These are phyloP conservation scores for Ogataea zsoltii DNA, from an alignment of 805 yeast genomes.

Conservation along the genomic window DNA sequence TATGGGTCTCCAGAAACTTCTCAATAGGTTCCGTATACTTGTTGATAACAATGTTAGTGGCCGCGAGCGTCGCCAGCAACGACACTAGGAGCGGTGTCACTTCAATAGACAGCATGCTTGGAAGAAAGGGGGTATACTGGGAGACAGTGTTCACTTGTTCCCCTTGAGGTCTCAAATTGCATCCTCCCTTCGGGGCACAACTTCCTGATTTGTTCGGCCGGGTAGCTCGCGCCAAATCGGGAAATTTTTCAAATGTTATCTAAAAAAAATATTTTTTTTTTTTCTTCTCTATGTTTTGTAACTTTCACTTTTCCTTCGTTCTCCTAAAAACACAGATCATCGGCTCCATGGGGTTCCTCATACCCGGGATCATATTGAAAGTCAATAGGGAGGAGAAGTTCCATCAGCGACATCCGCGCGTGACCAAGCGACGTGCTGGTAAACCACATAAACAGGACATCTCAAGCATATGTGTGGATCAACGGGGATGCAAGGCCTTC, in stretches of 20 bases:
- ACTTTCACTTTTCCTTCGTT: too few relatives aligned
- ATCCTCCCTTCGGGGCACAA: background rate
- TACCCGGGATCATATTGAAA: slow-evolving; percentile 2
- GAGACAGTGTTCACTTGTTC: background rate
- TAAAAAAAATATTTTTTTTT: background rate
- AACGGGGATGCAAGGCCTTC: slow-evolving; percentile 6
- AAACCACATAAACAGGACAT: slow-evolving; percentile 5
- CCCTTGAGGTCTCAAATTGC: background rate
- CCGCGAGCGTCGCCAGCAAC: slow-evolving; percentile 4
- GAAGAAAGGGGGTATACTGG: background rate
- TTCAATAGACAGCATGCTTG: too few relatives aligned
- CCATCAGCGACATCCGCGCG: slow-evolving; percentile 1
- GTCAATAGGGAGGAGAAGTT: background rate
- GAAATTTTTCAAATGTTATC: background rate
- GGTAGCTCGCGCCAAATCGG: slow-evolving; percentile 1
- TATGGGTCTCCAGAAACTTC: slow-evolving; percentile 11
- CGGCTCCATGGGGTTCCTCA: slow-evolving; percentile 1
- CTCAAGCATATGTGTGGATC: slow-evolving; percentile 6
- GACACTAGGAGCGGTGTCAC: slow-evolving; percentile 2
- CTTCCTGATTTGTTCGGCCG: slow-evolving; percentile 5
- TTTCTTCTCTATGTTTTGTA: background rate
- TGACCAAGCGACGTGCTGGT: background rate
- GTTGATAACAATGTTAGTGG: slow-evolving; percentile 6
- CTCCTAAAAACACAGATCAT: too few relatives aligned
- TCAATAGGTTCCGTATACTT: slow-evolving; percentile 9